Conservation (phyloP, 192 early-diverging fungal genomes). For the Powellomyces hirtus region DNA sequence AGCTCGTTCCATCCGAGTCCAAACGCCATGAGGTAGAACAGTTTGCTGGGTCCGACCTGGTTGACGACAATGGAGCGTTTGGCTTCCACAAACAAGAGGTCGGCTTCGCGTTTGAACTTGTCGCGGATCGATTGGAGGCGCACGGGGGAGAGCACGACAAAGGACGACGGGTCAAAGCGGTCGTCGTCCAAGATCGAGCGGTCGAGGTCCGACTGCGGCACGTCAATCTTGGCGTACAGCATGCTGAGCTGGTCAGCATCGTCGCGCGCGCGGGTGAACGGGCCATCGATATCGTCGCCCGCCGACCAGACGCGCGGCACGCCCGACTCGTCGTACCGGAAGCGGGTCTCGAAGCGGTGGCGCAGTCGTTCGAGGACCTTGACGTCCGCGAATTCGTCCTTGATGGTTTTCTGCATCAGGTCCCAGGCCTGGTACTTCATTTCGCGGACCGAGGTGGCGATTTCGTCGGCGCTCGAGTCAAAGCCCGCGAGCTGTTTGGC, state of each 20-base stretch:
- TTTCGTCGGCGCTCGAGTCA: constrained; percentile 45
- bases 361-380: constrained; percentile 76
- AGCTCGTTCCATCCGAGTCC: constrained; percentile 97
- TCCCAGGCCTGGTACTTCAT: constrained; percentile 74
- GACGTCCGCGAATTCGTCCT: constrained; percentile 80
- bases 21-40: constrained; percentile 74
- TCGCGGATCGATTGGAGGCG: constrained; percentile 56
- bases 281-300: constrained; percentile 89
- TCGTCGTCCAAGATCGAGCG: constrained; percentile 40
- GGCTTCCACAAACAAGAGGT: constrained; percentile 91
- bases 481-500: constrained; percentile 29
- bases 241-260: constrained; percentile 64
- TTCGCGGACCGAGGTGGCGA: constrained; percentile 47
- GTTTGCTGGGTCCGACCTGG: constrained; percentile 68
- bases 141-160: constrained; percentile 38
- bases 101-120: constrained; percentile 85
- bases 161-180: constrained; percentile 36
- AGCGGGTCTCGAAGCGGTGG: constrained; percentile 78
- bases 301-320: constrained; percentile 94
- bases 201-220: constrained; percentile 35
- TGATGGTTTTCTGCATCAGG: constrained; percentile 64
- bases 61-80: constrained; percentile 85
- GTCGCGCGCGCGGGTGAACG: constrained; percentile 71
- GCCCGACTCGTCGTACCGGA: constrained; percentile 91
- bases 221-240: constrained; percentile 73